Conservation (phyloP, 805 yeast genomes). For the Wickerhamiella sergipiensis region DNA sequence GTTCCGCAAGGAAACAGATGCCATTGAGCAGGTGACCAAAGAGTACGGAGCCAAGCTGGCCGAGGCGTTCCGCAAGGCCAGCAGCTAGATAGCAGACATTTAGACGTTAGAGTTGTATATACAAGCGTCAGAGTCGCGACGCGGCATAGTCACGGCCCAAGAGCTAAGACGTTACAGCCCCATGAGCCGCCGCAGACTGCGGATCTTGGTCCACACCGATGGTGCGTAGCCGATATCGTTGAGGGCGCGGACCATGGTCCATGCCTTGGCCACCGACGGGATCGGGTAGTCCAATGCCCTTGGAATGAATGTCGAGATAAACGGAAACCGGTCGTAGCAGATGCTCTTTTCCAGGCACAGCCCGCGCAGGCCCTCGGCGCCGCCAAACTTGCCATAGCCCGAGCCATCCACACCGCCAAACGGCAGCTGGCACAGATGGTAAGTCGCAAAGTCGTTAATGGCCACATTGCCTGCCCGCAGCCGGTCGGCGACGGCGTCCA, state of each 20-base stretch:
- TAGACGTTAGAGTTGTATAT: no score
- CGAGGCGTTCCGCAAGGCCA: constrained; percentile 38
- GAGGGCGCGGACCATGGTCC: constrained; percentile 74
- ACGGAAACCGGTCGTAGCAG: constrained; percentile 69
- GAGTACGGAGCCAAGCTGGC: constrained; percentile 44
- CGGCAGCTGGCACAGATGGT: constrained; percentile 88
- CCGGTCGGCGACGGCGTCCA: constrained; percentile 48
- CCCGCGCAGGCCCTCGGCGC: constrained; percentile 91
- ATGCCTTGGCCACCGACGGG: constrained; percentile 62
- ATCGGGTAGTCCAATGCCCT: constrained; percentile 87
- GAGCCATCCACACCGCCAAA: constrained; percentile 90
- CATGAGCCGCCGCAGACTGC: constrained; percentile 40
- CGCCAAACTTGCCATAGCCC: constrained; percentile 96
- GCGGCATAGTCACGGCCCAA: no score
- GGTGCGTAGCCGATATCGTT: constrained; percentile 66
- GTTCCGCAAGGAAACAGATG: constrained; percentile 35
- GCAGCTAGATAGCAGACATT: constrained; percentile 25
- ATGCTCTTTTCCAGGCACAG: constrained; percentile 77
- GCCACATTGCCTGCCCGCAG: constrained; percentile 86
- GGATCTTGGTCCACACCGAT: constrained; percentile 54
- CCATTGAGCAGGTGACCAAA: constrained; percentile 60
- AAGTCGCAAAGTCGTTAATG: constrained; percentile 94
- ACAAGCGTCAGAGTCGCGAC: no score
- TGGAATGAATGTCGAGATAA: constrained; percentile 70
- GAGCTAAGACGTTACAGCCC: not conserved